Conservation (phyloP, 331 rosid species). For the Cydonia oblonga region DNA sequence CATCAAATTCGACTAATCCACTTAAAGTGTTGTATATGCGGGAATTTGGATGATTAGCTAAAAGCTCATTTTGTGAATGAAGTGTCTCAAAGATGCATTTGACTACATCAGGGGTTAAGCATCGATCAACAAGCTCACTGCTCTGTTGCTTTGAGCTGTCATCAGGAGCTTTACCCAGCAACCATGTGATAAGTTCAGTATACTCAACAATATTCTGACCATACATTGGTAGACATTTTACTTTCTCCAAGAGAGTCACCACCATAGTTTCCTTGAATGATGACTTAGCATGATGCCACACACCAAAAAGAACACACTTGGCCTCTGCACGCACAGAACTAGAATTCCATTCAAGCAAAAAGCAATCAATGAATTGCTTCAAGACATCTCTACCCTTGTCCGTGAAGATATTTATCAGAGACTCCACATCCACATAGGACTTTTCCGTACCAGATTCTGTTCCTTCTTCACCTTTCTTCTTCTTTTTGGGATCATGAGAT, state of each 20-base stretch:
- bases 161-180: conserved; percentile 83
- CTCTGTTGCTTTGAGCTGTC: conserved; percentile 55
- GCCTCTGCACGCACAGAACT: conserved; percentile 85
- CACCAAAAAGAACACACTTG: conserved; percentile 74
- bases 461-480: conserved; percentile 93
- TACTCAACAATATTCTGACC: conserved; percentile 92
- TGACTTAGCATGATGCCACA: conserved; percentile 93
- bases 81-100: conserved; percentile 85
- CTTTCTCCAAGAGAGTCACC: conserved; percentile 66
- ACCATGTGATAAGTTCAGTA: conserved; percentile 82
- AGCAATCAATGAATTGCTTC: conserved; percentile 78
- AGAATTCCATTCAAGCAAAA: conserved; percentile 95
- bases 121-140: conserved; percentile 71
- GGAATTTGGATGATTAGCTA: conserved; percentile 98
- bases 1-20: conserved; percentile 97
- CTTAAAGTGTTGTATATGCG: conserved; percentile 88
- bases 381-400: conserved; percentile 66
- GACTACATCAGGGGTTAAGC: conserved; percentile 77
- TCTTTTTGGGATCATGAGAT: conserved; percentile 76
- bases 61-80: conserved; percentile 94
- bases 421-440: conserved; percentile 89
- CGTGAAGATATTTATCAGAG: conserved; percentile 59
- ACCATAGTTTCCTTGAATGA: conserved; percentile 66
- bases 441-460: conserved; percentile 67
- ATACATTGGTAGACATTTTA: conserved; percentile 76